Evolutionary conservation across 352 stramenopile genomes (phyloP), one percentile per base, ranked within the genome.

Genomic region (Phytophthora podocarpi): DNA sequence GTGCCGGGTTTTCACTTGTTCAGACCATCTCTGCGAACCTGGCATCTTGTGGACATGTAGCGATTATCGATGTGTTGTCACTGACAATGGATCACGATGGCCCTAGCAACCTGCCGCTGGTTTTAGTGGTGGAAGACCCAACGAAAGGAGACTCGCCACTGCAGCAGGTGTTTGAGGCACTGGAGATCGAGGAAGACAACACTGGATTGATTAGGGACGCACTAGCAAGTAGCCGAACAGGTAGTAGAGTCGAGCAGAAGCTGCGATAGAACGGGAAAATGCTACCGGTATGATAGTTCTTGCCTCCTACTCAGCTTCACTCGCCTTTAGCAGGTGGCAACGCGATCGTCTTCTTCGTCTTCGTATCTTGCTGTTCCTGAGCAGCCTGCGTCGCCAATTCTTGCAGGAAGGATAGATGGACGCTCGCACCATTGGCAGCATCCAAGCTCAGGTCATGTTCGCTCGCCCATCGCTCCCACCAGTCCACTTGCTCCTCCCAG

Each of bases 401-500:
- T 36, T 60, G 45, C 37, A 72, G 51, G 46, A 69, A 68, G 2
- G 45, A 32, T 1, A 72, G 15, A 23, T 68, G 64, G 16, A 68
- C 24, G 34, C 31, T 65, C 2, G 42, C 41, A 30, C 37, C 10
- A 21, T 20, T 50, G 1, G 24, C 5, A n/a, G 18, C 55, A 5
- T 72, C 58, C 34, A 42, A 1, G 4, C 26, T 47, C 18, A 72
- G 20, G 0, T 48, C 28, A 16, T 72, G 58, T 7, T 68, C 27
- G 15, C n/a, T 35, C 8, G 64, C 64, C 58, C 51, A 72, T 1
- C 24, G 50, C 11, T 26, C 13, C 64, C 64, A 72, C 64, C 64
- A 72, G 4, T 63, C n/a, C 31, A 54, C 43, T 15, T 72, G 58
- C 8, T 43, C 16, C 2, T 35, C 32, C 64, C 64, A 72, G 15